Conservation (phyloP, 306 rosid genomes). For the Vicia faba region DNA sequence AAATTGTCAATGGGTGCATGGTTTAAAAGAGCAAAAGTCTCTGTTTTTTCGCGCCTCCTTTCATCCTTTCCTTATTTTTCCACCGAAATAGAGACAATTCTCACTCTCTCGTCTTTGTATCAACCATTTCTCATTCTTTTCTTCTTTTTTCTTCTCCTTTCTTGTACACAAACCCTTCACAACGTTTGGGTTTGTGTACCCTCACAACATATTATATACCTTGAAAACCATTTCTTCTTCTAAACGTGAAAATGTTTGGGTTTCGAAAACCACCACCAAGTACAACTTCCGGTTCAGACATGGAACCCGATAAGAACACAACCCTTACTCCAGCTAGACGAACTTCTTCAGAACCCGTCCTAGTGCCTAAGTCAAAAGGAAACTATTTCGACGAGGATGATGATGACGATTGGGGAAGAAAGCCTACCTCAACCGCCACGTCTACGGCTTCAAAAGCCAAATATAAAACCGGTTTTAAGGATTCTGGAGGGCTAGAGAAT, state of each 20-base stretch:
- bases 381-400: conserved; percentile 51
- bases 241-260: conserved; percentile 57
- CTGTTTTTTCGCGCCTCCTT: conserved; percentile 39
- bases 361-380: conserved; percentile 48
- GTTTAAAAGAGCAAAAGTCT: conserved; percentile 3
- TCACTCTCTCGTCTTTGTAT: conserved; percentile 22
- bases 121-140: conserved; percentile 22
- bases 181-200: conserved; percentile 46
- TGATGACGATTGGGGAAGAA: conserved; percentile 51
- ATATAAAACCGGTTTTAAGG: conserved; percentile 52
- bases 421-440: conserved; percentile 40
- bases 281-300: conserved; percentile 37
- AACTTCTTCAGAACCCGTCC: conserved; percentile 72
- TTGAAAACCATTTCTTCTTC: neutral
- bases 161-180: conserved; percentile 37
- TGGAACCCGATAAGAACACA: conserved; percentile 43
- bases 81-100: neutral
- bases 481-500: conserved; percentile 73
- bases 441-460: conserved; percentile 41
- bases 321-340: conserved; percentile 49
- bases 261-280: conserved; percentile 55
- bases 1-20: conserved; percentile 31
- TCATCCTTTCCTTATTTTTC: conserved; percentile 19
- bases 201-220: conserved; percentile 10
- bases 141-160: conserved; percentile 9